Conservation (phyloP, 129 eudicot species). For the Flaveria trinervia region DNA sequence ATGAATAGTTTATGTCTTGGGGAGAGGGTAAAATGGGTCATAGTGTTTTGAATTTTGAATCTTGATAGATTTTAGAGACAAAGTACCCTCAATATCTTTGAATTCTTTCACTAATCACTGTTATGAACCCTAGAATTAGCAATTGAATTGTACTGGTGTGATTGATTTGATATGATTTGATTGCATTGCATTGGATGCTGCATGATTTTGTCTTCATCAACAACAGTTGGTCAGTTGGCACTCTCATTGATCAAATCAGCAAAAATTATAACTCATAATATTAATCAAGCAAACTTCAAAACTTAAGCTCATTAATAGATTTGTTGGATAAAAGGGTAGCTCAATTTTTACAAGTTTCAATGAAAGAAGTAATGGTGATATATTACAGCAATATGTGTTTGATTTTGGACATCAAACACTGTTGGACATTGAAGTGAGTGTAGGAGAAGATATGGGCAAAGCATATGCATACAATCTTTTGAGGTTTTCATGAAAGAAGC, state of each 20-base stretch:
- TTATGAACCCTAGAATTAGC: slow-evolving; percentile 37
- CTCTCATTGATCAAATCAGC: background rate
- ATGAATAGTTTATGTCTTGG: slow-evolving; percentile 37
- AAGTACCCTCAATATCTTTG: slow-evolving; percentile 31
- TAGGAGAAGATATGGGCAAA: slow-evolving; percentile 38
- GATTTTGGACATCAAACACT: slow-evolving; percentile 20
- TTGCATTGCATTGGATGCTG: slow-evolving; percentile 43
- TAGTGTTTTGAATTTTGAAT: slow-evolving; percentile 5
- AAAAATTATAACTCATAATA: slow-evolving; percentile 5
- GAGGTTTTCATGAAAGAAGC: slow-evolving; percentile 39
- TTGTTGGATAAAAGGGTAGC: slow-evolving; percentile 30
- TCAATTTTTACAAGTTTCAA: slow-evolving; percentile 31
- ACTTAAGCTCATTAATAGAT: slow-evolving; percentile 15
- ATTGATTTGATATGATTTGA: slow-evolving; percentile 28
- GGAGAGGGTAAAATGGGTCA: slow-evolving; percentile 21
- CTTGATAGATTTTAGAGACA: slow-evolving; percentile 28
- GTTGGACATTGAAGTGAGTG: slow-evolving; percentile 45
- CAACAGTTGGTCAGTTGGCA: slow-evolving; percentile 37
- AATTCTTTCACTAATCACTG: slow-evolving; percentile 34
- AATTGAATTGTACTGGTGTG: slow-evolving; percentile 29
- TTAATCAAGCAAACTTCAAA: slow-evolving; percentile 8
- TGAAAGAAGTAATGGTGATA: slow-evolving; percentile 13
- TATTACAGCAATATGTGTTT: slow-evolving; percentile 21
- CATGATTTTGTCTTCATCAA: slow-evolving; percentile 39
- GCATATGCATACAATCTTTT: slow-evolving; percentile 29